Conservation (phyloP, 2,329 filamentous ascomycete species). For the Botrytis sinoallii region DNA sequence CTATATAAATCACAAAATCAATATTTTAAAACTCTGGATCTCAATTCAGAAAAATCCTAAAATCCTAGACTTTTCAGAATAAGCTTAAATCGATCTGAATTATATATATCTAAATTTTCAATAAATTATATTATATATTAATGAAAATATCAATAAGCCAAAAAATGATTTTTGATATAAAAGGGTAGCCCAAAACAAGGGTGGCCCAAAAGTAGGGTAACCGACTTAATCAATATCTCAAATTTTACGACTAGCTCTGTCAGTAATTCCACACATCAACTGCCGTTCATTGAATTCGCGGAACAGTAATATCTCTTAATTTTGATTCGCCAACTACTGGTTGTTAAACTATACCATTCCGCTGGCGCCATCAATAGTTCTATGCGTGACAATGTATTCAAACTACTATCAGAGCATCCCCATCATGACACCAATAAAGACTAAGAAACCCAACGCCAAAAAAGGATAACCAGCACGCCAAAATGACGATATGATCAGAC, state of each 20-base stretch:
- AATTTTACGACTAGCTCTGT: background rate
- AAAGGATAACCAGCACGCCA: conserved; percentile 25
- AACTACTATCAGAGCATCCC: conserved; percentile 24
- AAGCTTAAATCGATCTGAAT: too few species aligned
- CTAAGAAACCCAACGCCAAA: conserved; percentile 22
- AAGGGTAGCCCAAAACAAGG: too few species aligned
- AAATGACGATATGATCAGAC: conserved; percentile 18
- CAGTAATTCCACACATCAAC: background rate
- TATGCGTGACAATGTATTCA: conserved; percentile 1
- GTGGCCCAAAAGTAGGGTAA: too few species aligned
- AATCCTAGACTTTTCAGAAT: too few species aligned
- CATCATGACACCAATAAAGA: conserved; percentile 29
- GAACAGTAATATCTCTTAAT: background rate
- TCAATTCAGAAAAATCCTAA: too few species aligned
- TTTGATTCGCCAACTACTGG: background rate
- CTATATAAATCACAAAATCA: too few species aligned
- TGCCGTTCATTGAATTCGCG: background rate
- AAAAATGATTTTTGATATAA: too few species aligned
- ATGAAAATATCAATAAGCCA: too few species aligned
- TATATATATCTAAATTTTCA: too few species aligned
- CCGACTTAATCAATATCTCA: background rate
- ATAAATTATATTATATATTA: too few species aligned
- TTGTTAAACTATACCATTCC: background rate
- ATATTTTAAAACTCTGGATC: too few species aligned
- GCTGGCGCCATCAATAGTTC: background rate